These are phyloP conservation scores for Trypanosoma congolense DNA, from an alignment of 208 protist species.

Conservation along the genomic window DNA sequence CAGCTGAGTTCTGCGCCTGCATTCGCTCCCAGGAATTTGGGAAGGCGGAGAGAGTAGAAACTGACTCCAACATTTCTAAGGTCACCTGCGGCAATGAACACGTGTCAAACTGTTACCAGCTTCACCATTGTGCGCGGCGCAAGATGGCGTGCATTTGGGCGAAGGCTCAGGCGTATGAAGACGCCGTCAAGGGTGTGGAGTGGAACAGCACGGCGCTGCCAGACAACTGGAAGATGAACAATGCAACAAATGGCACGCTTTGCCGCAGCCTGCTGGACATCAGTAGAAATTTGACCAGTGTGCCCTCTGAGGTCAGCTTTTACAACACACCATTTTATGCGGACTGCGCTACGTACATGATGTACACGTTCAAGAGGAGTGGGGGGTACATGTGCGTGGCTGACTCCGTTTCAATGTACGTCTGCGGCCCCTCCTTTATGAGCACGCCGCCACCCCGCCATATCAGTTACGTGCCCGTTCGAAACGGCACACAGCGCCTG, in stretches of 20 bases:
- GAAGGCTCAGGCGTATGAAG: neutral
- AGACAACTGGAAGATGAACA: neutral
- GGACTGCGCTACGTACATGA: conserved; percentile 21
- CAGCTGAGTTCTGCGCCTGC: conserved; percentile 15
- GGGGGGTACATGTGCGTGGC: conserved; percentile 5
- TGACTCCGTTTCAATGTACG: conserved; percentile 16
- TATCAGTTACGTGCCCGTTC: conserved; percentile 16
- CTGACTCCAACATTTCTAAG: neutral
- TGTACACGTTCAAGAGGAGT: conserved; percentile 6
- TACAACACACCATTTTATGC: conserved; percentile 22
- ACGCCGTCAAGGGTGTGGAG: neutral
- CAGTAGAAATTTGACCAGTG: conserved; percentile 7
- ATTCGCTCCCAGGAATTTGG: neutral
- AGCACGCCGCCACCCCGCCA: neutral
- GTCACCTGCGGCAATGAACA: neutral
- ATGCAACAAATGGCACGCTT: neutral
- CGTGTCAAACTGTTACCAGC: conserved; percentile 17
- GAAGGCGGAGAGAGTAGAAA: neutral
- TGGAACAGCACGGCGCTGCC: neutral
- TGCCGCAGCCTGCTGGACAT: conserved; percentile 11
- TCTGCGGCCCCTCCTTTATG: conserved; percentile 12
- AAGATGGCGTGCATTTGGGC: conserved; percentile 17
- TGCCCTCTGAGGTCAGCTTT: conserved; percentile 9
- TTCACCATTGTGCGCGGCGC: conserved; percentile 14
- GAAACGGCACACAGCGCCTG: conserved; percentile 10